Conservation (phyloP, 2,329 filamentous ascomycete genomes). For the Fusarium sacchari region DNA sequence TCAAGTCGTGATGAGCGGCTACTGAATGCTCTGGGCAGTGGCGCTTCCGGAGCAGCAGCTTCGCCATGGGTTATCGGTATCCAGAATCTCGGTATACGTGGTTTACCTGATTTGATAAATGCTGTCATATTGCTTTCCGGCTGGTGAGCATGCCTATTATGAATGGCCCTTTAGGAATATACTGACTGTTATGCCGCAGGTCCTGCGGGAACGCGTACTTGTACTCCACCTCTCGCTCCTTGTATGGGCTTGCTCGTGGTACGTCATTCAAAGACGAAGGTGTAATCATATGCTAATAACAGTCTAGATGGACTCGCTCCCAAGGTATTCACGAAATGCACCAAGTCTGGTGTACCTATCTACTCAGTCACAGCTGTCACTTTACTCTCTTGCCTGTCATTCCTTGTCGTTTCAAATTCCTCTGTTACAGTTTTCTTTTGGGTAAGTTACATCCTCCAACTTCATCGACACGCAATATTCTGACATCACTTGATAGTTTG, state of each 20-base stretch:
- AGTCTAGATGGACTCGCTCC: background rate
- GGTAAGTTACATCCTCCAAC: background rate
- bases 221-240: background rate
- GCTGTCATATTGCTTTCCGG: background rate
- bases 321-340: background rate
- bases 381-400: background rate
- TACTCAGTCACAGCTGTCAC: background rate
- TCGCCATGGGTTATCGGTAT: background rate
- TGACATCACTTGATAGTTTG: background rate
- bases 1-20: background rate
- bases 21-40: background rate
- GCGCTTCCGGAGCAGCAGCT: background rate
- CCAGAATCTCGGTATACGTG: background rate
- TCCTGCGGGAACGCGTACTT: background rate
- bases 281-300: accelerated
- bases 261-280: background rate
- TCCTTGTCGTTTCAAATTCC: background rate
- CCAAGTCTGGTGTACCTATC: background rate
- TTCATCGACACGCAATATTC: too few relatives aligned
- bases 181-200: background rate
- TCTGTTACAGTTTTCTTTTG: background rate
- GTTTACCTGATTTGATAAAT: background rate
- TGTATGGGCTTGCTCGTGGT: background rate
- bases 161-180: accelerated
- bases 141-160: background rate